These are phyloP conservation scores for Penicillium coffeae DNA, from an alignment of 495 filamentous ascomycete species.

Conservation along the genomic window DNA sequence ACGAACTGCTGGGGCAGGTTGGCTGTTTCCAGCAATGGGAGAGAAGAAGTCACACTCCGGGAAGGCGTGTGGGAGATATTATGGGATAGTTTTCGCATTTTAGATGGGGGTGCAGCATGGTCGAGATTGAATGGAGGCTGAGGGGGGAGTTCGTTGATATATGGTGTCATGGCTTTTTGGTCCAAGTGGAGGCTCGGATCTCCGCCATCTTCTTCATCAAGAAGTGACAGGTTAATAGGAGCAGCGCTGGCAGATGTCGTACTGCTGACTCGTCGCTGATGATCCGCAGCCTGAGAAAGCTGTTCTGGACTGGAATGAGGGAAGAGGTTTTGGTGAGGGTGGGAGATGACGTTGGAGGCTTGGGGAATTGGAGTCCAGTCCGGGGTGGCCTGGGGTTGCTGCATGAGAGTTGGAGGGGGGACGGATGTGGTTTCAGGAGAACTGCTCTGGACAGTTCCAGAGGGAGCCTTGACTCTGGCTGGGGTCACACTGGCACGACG, in stretches of 20 bases:
- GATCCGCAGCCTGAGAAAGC: conserved; percentile 35
- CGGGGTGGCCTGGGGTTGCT: conserved; percentile 31
- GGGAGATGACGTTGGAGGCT: conserved; percentile 23
- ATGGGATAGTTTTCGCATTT: conserved; percentile 43
- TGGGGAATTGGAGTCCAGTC: conserved; percentile 41
- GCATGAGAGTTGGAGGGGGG: conserved; percentile 33
- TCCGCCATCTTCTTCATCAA: conserved; percentile 62
- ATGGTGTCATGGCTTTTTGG: conserved; percentile 23
- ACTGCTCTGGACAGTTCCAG: conserved; percentile 32
- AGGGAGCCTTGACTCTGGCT: conserved; percentile 49
- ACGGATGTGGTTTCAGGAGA: conserved; percentile 38
- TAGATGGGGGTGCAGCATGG: conserved; percentile 34
- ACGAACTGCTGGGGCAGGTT: conserved; percentile 36
- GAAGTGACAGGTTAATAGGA: conserved; percentile 71
- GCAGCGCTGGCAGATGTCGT: conserved; percentile 25
- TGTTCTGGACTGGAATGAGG: conserved; percentile 52
- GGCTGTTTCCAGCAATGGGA: conserved; percentile 38
- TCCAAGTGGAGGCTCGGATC: conserved; percentile 20
- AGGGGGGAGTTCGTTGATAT: conserved; percentile 26
- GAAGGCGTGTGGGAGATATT: conserved; percentile 28
- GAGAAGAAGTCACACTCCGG: conserved; percentile 29
- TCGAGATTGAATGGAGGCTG: conserved; percentile 20
- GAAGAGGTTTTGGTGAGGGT: conserved; percentile 44
- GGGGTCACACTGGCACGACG: conserved; percentile 45
- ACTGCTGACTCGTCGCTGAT: conserved; percentile 25